phyloP scores from a whole-genome alignment of 2,329 filamentous ascomycete genomes.

The Ophiostoma sp. region DNA sequence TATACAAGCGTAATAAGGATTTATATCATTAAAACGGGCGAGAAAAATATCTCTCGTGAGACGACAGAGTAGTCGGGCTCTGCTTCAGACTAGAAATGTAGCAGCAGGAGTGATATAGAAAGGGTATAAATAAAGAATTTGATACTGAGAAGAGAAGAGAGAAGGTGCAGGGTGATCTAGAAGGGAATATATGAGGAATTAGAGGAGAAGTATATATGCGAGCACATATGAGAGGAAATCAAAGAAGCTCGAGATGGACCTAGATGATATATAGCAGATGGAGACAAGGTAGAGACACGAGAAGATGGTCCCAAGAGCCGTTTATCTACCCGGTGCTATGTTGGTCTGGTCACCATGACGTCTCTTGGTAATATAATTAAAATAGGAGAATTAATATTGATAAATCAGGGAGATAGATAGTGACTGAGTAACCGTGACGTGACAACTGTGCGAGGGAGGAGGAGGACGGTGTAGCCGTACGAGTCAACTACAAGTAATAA shows the following conservation, averaged over 20 bases:
- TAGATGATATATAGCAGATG: not conserved
- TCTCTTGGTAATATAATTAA: too few relatives aligned
- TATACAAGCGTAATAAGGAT: not conserved
- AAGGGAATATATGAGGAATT: not conserved
- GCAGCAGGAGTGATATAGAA: not conserved
- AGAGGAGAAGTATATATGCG: not conserved
- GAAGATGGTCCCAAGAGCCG: not conserved
- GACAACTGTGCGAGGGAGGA: not conserved
- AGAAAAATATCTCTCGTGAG: not conserved
- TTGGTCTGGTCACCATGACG: not conserved
- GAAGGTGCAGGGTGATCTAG: not conserved
- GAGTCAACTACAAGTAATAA: not conserved
- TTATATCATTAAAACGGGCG: not conserved
- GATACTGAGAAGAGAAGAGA: not conserved
- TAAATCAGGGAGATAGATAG: not conserved
- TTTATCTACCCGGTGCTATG: not conserved
- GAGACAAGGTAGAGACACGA: not conserved
- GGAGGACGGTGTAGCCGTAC: not conserved
- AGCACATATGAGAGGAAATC: not conserved
- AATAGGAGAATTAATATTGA: not conserved
- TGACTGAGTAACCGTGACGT: slow-evolving; percentile 1
- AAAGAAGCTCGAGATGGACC: not conserved
- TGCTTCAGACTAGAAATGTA: not conserved
- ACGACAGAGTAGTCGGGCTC: not conserved
- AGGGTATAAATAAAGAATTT: not conserved